Evolutionary conservation across 371 early-diverging fungal genomes (phyloP).

Genomic region (Apophysomyces sp.): DNA sequence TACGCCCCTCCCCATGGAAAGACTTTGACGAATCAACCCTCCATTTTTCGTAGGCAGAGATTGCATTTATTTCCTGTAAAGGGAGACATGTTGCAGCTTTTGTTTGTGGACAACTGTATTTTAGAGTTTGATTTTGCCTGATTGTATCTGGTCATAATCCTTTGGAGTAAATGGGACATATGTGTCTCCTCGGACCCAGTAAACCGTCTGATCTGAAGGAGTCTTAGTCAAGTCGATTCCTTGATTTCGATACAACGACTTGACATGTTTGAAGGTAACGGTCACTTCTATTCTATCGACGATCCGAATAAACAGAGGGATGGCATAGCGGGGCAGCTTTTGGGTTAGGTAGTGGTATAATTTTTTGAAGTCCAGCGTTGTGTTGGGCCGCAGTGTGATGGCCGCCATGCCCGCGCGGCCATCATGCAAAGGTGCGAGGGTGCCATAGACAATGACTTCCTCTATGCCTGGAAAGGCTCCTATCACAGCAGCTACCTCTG

Average conservation of each 20-base stretch:
- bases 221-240: conserved; percentile 39
- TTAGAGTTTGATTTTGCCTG: conserved; percentile 17
- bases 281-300: conserved; percentile 47
- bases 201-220: conserved; percentile 26
- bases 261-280: conserved; percentile 58
- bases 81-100: too few relatives aligned
- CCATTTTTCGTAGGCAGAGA: too few relatives aligned
- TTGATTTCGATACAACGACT: conserved; percentile 45
- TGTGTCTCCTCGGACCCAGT: conserved; percentile 42
- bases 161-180: conserved; percentile 48
- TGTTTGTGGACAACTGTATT: too few relatives aligned
- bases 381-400: conserved; percentile 30
- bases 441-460: conserved; percentile 69
- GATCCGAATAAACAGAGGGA: conserved; percentile 60
- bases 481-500: conserved; percentile 63
- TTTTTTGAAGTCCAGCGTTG: too few relatives aligned
- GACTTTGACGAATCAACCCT: too few relatives aligned
- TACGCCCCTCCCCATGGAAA: too few relatives aligned
- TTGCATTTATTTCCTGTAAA: too few relatives aligned
- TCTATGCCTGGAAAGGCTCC: conserved; percentile 54
- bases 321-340: conserved; percentile 61
- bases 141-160: conserved; percentile 15
- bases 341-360: neutral
- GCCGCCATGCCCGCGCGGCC: conserved; percentile 80
- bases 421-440: conserved; percentile 40